phyloP scores from a whole-genome alignment of 345 rosid genomes.

The Pistacia atlantica region DNA sequence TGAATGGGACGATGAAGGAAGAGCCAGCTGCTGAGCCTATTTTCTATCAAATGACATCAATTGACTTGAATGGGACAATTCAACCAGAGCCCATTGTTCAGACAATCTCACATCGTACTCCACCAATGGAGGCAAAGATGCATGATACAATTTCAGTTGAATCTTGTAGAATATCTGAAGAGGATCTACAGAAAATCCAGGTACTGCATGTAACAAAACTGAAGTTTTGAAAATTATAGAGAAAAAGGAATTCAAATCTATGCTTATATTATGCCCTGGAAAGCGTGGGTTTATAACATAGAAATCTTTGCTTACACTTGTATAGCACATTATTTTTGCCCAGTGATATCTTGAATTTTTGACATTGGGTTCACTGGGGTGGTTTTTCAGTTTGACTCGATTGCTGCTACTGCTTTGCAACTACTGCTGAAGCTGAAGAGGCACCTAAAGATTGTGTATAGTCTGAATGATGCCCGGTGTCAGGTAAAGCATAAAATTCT shows the following conservation, averaged over 20 bases:
- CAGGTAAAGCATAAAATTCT: conserved; percentile 50
- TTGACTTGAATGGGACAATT: conserved; percentile 65
- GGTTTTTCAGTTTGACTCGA: conserved; percentile 63
- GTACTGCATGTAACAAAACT: conserved; percentile 31
- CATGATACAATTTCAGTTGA: conserved; percentile 37
- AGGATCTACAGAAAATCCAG: conserved; percentile 78
- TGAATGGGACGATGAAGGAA: conserved; percentile 53
- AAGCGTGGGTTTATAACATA: background rate
- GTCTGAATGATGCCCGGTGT: conserved; percentile 89
- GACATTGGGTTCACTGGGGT: conserved; percentile 18
- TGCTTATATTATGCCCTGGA: background rate
- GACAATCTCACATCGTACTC: conserved; percentile 29
- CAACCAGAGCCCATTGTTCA: conserved; percentile 50
- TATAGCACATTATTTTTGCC: background rate
- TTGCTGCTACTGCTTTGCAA: conserved; percentile 78
- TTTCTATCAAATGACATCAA: conserved; percentile 35
- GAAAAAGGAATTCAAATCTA: background rate
- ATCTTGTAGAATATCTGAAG: conserved; percentile 50
- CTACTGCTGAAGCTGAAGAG: conserved; percentile 95
- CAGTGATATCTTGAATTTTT: background rate
- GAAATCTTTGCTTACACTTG: background rate
- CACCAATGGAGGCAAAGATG: conserved; percentile 37
- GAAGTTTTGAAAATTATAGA: background rate
- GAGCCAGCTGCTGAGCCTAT: conserved; percentile 41
- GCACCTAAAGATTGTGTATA: conserved; percentile 80